A percentile compares a stretch with the other conserved stretches of the same genome.
These are phyloP conservation scores for Aphanomyces invadans DNA, from an alignment of 352 stramenopile genomes.

Conservation along the genomic window DNA sequence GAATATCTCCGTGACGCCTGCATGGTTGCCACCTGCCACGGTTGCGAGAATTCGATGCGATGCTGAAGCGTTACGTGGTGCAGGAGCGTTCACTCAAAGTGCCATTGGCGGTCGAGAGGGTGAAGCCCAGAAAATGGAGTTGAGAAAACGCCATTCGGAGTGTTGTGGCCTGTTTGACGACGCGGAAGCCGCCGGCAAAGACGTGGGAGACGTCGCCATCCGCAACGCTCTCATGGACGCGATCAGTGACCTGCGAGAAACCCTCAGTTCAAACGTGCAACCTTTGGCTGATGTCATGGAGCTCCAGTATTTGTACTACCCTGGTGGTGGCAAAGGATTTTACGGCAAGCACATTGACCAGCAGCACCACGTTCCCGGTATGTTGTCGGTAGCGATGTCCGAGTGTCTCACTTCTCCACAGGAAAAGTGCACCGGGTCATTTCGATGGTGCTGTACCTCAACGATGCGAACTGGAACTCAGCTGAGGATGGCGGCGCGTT, in stretches of 20 bases:
- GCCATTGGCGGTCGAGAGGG: conserved; percentile 7
- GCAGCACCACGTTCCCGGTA: conserved; percentile 15
- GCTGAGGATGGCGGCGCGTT: not conserved
- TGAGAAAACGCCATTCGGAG: conserved; percentile 11
- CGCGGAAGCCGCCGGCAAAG: not conserved
- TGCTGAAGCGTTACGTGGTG: not conserved
- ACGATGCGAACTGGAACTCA: not conserved
- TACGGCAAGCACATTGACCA: conserved; percentile 24
- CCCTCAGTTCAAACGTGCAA: not conserved
- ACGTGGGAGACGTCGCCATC: not conserved
- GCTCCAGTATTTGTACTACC: conserved; percentile 20
- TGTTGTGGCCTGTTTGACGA: conserved; percentile 23
- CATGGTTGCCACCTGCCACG: not conserved
- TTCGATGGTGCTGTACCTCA: conserved; percentile 18
- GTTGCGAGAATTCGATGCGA: not conserved
- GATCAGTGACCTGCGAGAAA: conserved; percentile 2
- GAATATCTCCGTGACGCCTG: not conserved
- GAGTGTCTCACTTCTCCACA: no score
- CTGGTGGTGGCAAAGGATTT: conserved; percentile 12
- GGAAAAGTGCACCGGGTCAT: conserved; percentile 9
- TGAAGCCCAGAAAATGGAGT: conserved; percentile 11
- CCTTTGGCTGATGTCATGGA: conserved; percentile 15
- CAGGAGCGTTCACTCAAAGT: conserved; percentile 12
- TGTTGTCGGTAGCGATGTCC: no score
- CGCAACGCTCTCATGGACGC: conserved; percentile 4